Conservation (phyloP, 2,329 filamentous ascomycete species). For the Claviceps spartinae region DNA sequence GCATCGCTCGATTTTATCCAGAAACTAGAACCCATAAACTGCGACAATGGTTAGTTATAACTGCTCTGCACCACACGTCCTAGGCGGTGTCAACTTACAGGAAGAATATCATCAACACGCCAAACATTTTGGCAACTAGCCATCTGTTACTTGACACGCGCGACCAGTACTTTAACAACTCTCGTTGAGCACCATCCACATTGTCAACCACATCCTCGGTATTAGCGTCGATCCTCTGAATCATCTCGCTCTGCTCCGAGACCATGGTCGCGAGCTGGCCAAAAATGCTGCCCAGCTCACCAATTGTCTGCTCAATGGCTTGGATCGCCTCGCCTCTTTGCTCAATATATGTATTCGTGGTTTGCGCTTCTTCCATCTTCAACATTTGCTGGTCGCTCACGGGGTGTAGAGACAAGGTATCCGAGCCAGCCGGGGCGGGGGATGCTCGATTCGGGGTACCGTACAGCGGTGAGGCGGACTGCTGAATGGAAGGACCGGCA, state of each 20-base stretch:
- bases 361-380: slow-evolving; percentile 82
- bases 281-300: slow-evolving; percentile 80
- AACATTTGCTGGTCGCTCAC: slow-evolving; percentile 74
- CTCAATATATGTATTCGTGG: slow-evolving; percentile 78
- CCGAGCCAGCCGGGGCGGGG: slow-evolving; percentile 51
- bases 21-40: slow-evolving; percentile 29
- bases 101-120: slow-evolving; percentile 91
- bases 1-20: slow-evolving; percentile 13
- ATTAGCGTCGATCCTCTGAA: slow-evolving; percentile 92
- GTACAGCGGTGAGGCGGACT: slow-evolving; percentile 78
- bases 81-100: slow-evolving; percentile 29
- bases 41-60: slow-evolving; percentile 1
- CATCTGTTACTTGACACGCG: slow-evolving; percentile 89
- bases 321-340: slow-evolving; percentile 93
- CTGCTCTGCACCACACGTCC: background rate
- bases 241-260: slow-evolving; percentile 93
- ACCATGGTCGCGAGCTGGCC: slow-evolving; percentile 94
- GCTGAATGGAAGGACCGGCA: slow-evolving; percentile 51
- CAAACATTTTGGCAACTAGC: slow-evolving; percentile 69
- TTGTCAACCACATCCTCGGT: slow-evolving; percentile 98
- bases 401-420: slow-evolving; percentile 74
- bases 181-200: slow-evolving; percentile 88
- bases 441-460: slow-evolving; percentile 58
- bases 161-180: slow-evolving; percentile 94
- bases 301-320: slow-evolving; percentile 89